Conservation (phyloP, 202 grass and related monocot species). For the Setaria italica region DNA sequence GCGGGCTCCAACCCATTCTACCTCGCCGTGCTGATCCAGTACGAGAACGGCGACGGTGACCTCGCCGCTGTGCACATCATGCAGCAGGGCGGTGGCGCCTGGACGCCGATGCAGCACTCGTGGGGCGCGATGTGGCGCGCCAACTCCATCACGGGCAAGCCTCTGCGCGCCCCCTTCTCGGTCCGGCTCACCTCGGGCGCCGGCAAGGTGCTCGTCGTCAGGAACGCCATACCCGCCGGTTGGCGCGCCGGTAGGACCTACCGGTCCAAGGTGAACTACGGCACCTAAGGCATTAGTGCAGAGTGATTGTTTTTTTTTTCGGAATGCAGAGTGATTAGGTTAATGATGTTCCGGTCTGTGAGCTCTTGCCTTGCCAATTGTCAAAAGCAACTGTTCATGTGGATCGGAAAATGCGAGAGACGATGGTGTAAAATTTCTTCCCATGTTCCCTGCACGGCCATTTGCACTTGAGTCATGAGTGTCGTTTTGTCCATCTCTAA, state of each 20-base stretch:
- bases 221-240: conserved; percentile 56
- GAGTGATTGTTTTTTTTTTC: too few relatives aligned
- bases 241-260: conserved; percentile 63
- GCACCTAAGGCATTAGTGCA: neutral
- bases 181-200: conserved; percentile 65
- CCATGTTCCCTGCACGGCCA: too few relatives aligned
- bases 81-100: conserved; percentile 52
- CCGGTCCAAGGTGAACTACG: conserved; percentile 52
- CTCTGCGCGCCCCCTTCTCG: conserved; percentile 59
- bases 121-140: conserved; percentile 70
- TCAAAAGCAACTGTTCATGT: neutral
- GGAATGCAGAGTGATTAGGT: too few relatives aligned
- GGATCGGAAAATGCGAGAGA: conserved; percentile 39
- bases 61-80: conserved; percentile 62
- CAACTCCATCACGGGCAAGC: conserved; percentile 56
- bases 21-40: conserved; percentile 67
- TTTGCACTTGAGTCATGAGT: too few relatives aligned
- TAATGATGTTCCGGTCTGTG: neutral
- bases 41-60: conserved; percentile 71
- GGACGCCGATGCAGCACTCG: conserved; percentile 73
- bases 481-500: too few relatives aligned
- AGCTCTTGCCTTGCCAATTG: neutral
- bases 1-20: conserved; percentile 76
- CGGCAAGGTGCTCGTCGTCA: conserved; percentile 50
- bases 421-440: neutral